Percentiles rank a stretch among this genome's conserved stretches.
Conservation (phyloP, 805 yeast genomes). For the Kuraishia molischiana region DNA sequence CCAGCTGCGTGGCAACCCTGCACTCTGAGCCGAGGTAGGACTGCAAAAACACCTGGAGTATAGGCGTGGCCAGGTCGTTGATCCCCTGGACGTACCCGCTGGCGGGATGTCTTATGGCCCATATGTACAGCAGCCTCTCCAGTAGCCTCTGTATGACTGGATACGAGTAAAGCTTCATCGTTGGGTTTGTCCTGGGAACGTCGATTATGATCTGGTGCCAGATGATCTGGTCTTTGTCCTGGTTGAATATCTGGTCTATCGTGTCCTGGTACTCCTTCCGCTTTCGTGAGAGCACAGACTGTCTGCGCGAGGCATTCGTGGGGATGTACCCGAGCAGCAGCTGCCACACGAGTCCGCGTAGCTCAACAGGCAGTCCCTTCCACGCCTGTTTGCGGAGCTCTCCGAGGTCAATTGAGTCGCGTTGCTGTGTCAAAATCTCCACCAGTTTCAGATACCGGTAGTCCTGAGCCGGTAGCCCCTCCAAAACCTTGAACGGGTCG, state of each 20-base stretch:
- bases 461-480: constrained; percentile 16
- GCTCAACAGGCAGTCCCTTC: constrained; percentile 84
- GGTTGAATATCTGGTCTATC: constrained; percentile 48
- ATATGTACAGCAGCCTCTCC: constrained; percentile 73
- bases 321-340: constrained; percentile 84
- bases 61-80: constrained; percentile 89
- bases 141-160: constrained; percentile 68
- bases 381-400: constrained; percentile 76
- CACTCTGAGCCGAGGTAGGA: constrained; percentile 44
- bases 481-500: constrained; percentile 30
- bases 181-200: constrained; percentile 89
- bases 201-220: constrained; percentile 97
- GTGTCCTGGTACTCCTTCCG: constrained; percentile 82
- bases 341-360: constrained; percentile 86
- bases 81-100: constrained; percentile 98
- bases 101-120: constrained; percentile 98
- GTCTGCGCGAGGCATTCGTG: constrained; percentile 69
- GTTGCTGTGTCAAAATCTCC: constrained; percentile 36
- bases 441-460: constrained; percentile 35
- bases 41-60: constrained; percentile 74
- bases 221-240: constrained; percentile 59
- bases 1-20: constrained; percentile 40
- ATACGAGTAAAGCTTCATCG: constrained; percentile 59
- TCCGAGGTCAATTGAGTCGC: constrained; percentile 43
- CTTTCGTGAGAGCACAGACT: constrained; percentile 60